These are phyloP conservation scores for Alternaria brassicae DNA, from an alignment of 2,329 filamentous ascomycete genomes.

Conservation along the genomic window DNA sequence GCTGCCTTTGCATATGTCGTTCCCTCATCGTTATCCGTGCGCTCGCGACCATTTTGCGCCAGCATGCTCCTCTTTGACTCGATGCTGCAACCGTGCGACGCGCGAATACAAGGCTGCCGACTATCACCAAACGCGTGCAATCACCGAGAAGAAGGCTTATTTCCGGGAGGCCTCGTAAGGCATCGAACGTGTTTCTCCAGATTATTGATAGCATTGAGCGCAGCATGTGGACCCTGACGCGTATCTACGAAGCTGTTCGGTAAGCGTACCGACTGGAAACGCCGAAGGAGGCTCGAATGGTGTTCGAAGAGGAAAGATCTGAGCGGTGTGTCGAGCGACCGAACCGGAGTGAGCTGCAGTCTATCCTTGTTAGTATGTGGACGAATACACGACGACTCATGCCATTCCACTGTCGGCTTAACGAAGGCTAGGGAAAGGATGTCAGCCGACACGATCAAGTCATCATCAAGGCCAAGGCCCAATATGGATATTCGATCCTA, in stretches of 20 bases:
- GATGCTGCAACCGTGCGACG: background rate
- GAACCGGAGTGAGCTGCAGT: background rate
- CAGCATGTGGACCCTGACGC: background rate
- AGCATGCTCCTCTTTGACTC: background rate
- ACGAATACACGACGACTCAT: background rate
- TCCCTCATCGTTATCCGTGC: background rate
- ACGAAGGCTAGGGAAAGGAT: too few species aligned
- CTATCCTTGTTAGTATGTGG: background rate
- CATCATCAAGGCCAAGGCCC: too few species aligned
- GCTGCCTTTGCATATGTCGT: background rate
- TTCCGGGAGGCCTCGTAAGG: background rate
- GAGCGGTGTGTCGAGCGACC: background rate
- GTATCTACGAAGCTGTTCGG: background rate
- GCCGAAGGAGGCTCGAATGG: background rate
- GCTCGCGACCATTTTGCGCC: background rate
- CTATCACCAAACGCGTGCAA: background rate
- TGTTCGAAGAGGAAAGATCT: background rate
- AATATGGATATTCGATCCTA: too few species aligned
- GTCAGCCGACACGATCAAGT: too few species aligned
- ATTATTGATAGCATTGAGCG: background rate
- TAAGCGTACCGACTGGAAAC: background rate
- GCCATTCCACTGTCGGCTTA: background rate
- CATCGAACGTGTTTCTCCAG: background rate
- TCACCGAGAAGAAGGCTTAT: background rate
- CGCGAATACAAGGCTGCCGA: background rate